Evolutionary conservation across 2,329 filamentous ascomycete genomes (phyloP), one percentile per base, ranked within the genome.

Genomic region (Phyllosticta citriasiana): DNA sequence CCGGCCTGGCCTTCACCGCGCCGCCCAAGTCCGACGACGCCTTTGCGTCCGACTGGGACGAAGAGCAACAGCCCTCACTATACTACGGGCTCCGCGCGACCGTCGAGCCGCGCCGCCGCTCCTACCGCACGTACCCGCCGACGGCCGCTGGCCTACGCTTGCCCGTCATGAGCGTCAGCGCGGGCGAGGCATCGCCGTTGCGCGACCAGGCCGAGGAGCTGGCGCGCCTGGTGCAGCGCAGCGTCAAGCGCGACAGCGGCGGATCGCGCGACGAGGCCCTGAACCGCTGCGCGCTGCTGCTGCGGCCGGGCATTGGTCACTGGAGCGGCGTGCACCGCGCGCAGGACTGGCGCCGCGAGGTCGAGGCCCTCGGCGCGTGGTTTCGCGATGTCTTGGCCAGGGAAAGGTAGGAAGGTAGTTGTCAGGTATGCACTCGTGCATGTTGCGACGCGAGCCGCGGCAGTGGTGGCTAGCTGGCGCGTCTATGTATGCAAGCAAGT

Each of bases 201-300:
- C 64, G 66, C 1, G 74, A 74, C 22, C 78, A 79, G 64, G 68
- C 71, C 0, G 64, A 68, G 1, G 79, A 80, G 59, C 64, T 81
- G 8, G 67, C 71, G 0, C n/a, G 71, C 50, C 64, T 73, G 51
- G 62, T 80, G 3, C 70, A 70, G 40, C 71, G 75, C 25, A 77
- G 74, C 33, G 35, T 61, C 16, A 19, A 24, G 50, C 30, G 19
- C 30, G 24, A 61, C 60, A 12, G 19, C 16, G 22, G n/a, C 19
- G 33, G 33, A 4, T 54, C 9, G 50, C 55, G 57, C 19, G 51
- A 50, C 10, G 60, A 61, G 51, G 60, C 51, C n/a, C 14, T 40
- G 33, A 33, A 51, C 10, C 30, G 51, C 6, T 53, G 60, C 25
- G 55, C 27, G 35, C 19, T 51, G 16, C 30, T 61, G 10, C 33